phyloP scores from a whole-genome alignment of 352 stramenopile genomes.

The Phytophthora crassamura region DNA sequence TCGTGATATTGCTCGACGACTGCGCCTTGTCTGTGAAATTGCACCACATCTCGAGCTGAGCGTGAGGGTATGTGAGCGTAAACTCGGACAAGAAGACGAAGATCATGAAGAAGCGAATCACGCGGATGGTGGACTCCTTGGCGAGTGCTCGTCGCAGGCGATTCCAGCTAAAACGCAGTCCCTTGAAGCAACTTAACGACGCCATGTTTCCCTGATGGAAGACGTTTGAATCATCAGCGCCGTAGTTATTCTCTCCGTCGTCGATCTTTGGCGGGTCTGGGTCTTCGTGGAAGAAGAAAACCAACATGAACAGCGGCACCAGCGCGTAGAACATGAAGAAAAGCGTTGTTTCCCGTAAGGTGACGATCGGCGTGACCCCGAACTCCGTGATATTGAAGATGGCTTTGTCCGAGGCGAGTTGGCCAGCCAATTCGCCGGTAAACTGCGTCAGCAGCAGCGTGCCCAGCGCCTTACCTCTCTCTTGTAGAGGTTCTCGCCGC shows the following conservation, averaged over 20 bases:
- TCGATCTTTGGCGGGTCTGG: slow-evolving; percentile 35
- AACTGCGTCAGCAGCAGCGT: slow-evolving; percentile 65
- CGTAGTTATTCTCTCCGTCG: slow-evolving; percentile 23
- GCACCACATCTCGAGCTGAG: slow-evolving; percentile 52
- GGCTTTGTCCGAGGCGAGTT: slow-evolving; percentile 51
- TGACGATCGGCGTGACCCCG: slow-evolving; percentile 49
- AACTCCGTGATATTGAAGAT: slow-evolving; percentile 61
- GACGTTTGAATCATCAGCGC: slow-evolving; percentile 2
- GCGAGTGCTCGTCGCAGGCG: slow-evolving; percentile 39
- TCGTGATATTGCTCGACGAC: slow-evolving; percentile 58
- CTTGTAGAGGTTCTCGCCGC: slow-evolving; percentile 45
- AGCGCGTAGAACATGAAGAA: slow-evolving; percentile 61
- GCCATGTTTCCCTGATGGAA: slow-evolving; percentile 5
- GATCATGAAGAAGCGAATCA: slow-evolving; percentile 65
- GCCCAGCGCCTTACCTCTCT: slow-evolving; percentile 46
- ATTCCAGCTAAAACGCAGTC: slow-evolving; percentile 23
- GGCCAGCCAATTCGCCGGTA: slow-evolving; percentile 50
- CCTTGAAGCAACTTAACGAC: slow-evolving; percentile 12
- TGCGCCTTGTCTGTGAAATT: slow-evolving; percentile 45
- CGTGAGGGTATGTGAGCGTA: slow-evolving; percentile 53
- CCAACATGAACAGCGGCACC: slow-evolving; percentile 42
- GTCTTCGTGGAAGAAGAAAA: slow-evolving; percentile 53
- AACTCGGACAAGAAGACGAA: slow-evolving; percentile 74
- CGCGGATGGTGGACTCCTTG: slow-evolving; percentile 45
- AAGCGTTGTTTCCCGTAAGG: slow-evolving; percentile 52